Evolutionary conservation across 2,329 filamentous ascomycete genomes (phyloP).

Genomic region (Lasiodiplodia sp.): DNA sequence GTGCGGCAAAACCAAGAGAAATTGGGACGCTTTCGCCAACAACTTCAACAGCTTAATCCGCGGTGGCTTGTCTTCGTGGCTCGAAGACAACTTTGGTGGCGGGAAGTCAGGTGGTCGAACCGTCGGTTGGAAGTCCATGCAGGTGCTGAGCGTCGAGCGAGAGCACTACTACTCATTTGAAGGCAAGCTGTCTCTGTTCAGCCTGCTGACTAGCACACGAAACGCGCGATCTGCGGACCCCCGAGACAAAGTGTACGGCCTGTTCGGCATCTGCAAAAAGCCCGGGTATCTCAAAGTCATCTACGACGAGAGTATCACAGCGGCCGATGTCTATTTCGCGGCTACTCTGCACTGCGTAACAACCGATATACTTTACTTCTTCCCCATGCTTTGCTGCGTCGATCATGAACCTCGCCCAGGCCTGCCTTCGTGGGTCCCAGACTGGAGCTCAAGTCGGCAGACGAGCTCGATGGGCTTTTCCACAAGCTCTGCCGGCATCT

Average conservation of each 20-base stretch:
- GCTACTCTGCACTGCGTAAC: slow-evolving; percentile 21
- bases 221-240: slow-evolving; percentile 36
- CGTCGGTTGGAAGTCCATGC: slow-evolving; percentile 11
- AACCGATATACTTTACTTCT: neutral
- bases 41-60: slow-evolving; percentile 34
- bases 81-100: slow-evolving; percentile 26
- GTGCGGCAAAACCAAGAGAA: slow-evolving; percentile 34
- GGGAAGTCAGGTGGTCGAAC: neutral
- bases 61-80: slow-evolving; percentile 33
- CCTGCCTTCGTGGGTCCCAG: slow-evolving; percentile 39
- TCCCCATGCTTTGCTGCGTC: slow-evolving; percentile 35
- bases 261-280: slow-evolving; percentile 34
- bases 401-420: slow-evolving; percentile 32
- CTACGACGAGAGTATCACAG: slow-evolving; percentile 31
- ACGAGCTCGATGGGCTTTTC: slow-evolving; percentile 37
- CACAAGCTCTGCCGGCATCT: slow-evolving; percentile 36
- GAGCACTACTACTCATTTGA: slow-evolving; percentile 7
- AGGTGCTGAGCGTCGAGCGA: slow-evolving; percentile 33
- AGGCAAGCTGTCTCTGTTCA: slow-evolving; percentile 12
- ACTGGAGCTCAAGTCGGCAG: slow-evolving; percentile 36
- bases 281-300: slow-evolving; percentile 32
- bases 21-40: slow-evolving; percentile 37
- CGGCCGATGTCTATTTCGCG: neutral
- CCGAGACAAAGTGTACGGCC: slow-evolving; percentile 40
- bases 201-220: slow-evolving; percentile 34